Evolutionary conservation across 129 eudicot genomes (phyloP), one percentile per base, ranked within the genome.

Genomic region (Scalesia atractyloides): DNA sequence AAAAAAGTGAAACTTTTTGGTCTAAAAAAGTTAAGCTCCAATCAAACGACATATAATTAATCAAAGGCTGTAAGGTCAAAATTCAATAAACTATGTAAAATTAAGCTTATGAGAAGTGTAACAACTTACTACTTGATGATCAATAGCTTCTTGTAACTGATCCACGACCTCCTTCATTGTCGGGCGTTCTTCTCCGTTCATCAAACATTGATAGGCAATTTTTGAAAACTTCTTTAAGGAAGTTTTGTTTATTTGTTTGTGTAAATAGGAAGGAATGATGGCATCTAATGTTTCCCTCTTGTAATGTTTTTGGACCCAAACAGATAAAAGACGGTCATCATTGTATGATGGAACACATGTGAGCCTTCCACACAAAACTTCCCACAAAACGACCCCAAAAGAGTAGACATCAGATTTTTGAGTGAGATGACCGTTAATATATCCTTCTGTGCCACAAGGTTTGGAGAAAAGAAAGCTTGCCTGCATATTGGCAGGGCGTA

Each of bases 151-250:
- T 14, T 73, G 19, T 73, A 73, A 65, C 5, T 49, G 49, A 16
- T 62, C 16, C n/a, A 62, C 51, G 15, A 73, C 60, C 0, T 33
- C 3, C 2, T 9, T 63, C 78, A 73, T 73, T 13, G 69, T 17
- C 12, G 78, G 78, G 0, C 78, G 70, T 7, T 62, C 63, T 33
- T 16, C 5, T 49, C 48, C 19, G n/a, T 19, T 73, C 63, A 5
- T 49, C 19, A 73, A 61, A 37, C 78, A 73, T 48, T 30, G 51
- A 73, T 47, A 47, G 51, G 78, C 78, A 59, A 60, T 14, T 1
- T 20, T 4, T 16, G 68, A 58, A 58, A 72, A 72, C 9, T 18
- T 69, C 9, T 0, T 5, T 5, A 69, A 51, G 1, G 73, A 69
- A 51, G 26, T 4, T 10, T 0, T 3, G 53, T 12, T 48, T 5